Base-by-base conservation (phyloP, 805 yeast genomes). In the Barnettozyma wickerhamii region DNA sequence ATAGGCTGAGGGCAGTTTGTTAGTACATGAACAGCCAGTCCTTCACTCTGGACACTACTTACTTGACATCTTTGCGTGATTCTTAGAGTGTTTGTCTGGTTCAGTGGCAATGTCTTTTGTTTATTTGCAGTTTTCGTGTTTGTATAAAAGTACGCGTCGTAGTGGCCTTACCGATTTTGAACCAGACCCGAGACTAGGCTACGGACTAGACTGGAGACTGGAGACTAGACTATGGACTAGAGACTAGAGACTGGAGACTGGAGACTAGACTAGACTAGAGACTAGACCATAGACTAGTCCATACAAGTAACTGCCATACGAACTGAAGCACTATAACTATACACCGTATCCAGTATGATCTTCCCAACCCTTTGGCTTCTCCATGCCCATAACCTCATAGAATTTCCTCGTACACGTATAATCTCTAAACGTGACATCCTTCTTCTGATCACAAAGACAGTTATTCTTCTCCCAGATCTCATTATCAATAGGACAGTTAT, bases 361-460 rank as follows among this genome's bases (percentile, higher is more conserved):
- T 58, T 79, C 80, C 91, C 91, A 84, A 7, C 81, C 83, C 30
- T 61, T 59, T 37, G 87, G 87, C 64, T 81, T 82, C 44, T 66
- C 59, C 54, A 77, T 55, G 34, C 71, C 71, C 48, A 72, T 72
- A 33, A 78, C 58, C 10, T 73, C 72, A 64, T 72, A 79, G 65
- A 66, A 84, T 58, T 74, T 75, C 41, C 71, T 64, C 26, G 83
- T 75, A 65, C 95, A 84, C 6, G 87, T 79, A 61, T 80, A 84
- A 13, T 74, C 78, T 56, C 72, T 77, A 77, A 84, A 84, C 9
- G 91, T 80, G 61, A 83, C 78, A 64, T 84, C 95, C 6, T 73
- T 68, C 4, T 64, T 59, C 35, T 86, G 84, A 54, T 71, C 63
- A 59, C 85, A 79, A 21, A 63, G 62, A 63, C 84, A 78, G 39